Percentiles rank a stretch among this genome's conserved stretches.
Conservation (phyloP, 176 grass and related monocot genomes). For the Tillandsia fasciculata region DNA sequence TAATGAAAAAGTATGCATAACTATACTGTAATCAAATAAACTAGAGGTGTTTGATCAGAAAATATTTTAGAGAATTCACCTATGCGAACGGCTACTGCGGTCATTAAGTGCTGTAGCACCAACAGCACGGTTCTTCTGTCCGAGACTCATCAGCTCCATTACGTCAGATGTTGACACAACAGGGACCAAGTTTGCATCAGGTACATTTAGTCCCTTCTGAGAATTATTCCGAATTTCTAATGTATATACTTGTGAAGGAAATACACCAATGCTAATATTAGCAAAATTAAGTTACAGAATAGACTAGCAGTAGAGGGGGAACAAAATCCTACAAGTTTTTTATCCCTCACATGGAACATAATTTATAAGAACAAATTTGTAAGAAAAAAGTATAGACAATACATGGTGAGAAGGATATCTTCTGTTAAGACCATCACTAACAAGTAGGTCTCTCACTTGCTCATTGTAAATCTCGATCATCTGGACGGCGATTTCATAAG, state of each 20-base stretch:
- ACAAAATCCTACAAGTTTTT: too few species aligned
- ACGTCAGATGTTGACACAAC: constrained; percentile 74
- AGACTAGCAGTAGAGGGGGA: too few species aligned
- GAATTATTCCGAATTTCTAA: constrained; percentile 92
- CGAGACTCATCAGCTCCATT: constrained; percentile 89
- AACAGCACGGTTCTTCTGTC: constrained; percentile 79
- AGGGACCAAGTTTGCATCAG: constrained; percentile 74
- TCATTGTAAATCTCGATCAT: constrained; percentile 99
- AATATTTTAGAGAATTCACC: constrained; percentile 29
- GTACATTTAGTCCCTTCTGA: constrained; percentile 93
- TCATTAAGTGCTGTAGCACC: constrained; percentile 94
- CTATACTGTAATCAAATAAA: background rate
- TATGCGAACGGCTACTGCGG: constrained; percentile 96
- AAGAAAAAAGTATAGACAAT: too few species aligned
- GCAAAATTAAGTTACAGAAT: background rate
- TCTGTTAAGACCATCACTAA: constrained; percentile 78
- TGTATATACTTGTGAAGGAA: constrained; percentile 73
- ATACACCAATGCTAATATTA: constrained; percentile 2
- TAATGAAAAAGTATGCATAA: constrained; percentile 7
- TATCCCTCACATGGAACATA: too few species aligned
- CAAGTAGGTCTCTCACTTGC: constrained; percentile 96
- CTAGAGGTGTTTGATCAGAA: background rate
- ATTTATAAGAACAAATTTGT: too few species aligned
- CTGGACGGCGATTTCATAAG: constrained; percentile 89
- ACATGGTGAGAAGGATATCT: constrained; percentile 64